Evolutionary conservation across 768 basidiomycete genomes (phyloP), one percentile per base, ranked within the genome.

Genomic region (Amanita brunnescens): DNA sequence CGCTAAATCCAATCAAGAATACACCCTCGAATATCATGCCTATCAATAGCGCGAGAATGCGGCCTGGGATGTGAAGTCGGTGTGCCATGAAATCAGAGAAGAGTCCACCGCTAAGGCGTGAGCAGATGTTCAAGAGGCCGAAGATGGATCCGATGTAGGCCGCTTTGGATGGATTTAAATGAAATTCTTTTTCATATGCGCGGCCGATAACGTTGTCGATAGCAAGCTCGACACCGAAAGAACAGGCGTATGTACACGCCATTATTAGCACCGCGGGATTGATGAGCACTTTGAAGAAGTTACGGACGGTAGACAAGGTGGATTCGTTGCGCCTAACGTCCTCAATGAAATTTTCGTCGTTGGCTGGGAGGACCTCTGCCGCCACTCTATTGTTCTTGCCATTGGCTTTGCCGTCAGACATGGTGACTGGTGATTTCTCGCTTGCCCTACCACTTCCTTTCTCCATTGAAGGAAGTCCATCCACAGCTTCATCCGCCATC

Each of bases 221-320:
- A 1, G 75, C 72, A 6, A 83, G 70, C 61, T 82, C 81, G 41
- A 73, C 70, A 0, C 81, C 80, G 55, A 82, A 81, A 2, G 79
- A 78, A 0, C 74, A 74, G 33, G 74, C 54, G 52, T 83, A 83
- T 10, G 73, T 75, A 7, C 79, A 58, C 0, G 74, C 62, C 0
- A 79, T 79, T 2, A 81, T 69, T 76, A 79, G 80, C 1, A 79
- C 81, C 10, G 76, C 54, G 1, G 76, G 76, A 50, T 57, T 71
- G 16, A 55, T 9, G 21, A 76, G 21, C 45, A 79, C 68, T 35
- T 57, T 49, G 16, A 56, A 6, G 12, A 70, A 67, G 1, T 62
- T 52, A 30, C 60, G 55, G 33, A 56, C 20, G 1, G 77, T 75
- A 16, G 13, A 48, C 26, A 43, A 34, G 7, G 47, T 8, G 23